Percentiles rank a stretch among this genome's conserved stretches.
Conservation (phyloP, 306 rosid species). For the Cicer judaicum region DNA sequence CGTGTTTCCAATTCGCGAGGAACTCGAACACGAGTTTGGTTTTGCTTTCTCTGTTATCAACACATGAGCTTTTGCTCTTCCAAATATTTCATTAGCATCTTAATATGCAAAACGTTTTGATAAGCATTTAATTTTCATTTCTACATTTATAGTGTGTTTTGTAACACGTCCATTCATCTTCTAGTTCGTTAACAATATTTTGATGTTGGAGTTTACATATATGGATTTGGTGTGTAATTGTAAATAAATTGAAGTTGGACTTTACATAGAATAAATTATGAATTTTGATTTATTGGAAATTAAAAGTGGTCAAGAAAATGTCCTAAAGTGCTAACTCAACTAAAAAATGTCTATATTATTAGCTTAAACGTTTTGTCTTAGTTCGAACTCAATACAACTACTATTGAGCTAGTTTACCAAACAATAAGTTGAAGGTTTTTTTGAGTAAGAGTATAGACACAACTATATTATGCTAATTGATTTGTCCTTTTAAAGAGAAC, state of each 20-base stretch:
- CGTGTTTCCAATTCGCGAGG: neutral
- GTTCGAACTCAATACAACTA: too few relatives aligned
- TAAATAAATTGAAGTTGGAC: conserved; percentile 4
- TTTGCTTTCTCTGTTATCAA: neutral
- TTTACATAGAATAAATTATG: conserved; percentile 14
- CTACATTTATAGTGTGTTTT: neutral
- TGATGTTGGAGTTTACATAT: neutral
- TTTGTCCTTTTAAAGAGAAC: too few relatives aligned
- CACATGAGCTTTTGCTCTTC: conserved; percentile 2
- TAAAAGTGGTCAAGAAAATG: conserved; percentile 50
- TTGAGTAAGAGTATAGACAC: too few relatives aligned
- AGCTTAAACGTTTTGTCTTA: too few relatives aligned
- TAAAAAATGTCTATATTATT: too few relatives aligned
- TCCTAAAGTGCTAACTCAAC: too few relatives aligned
- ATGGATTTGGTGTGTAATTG: conserved; percentile 37
- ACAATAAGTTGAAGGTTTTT: too few relatives aligned
- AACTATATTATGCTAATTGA: too few relatives aligned
- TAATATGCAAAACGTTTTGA: conserved; percentile 4
- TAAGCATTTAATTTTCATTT: conserved; percentile 14
- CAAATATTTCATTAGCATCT: conserved; percentile 8
- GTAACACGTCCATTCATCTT: conserved; percentile 18
- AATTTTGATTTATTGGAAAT: neutral
- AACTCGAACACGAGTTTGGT: conserved; percentile 39
- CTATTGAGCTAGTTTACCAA: too few relatives aligned
- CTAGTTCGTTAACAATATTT: neutral